phyloP scores from a whole-genome alignment of 2,329 filamentous ascomycete species.

The Diaporthe sp. region DNA sequence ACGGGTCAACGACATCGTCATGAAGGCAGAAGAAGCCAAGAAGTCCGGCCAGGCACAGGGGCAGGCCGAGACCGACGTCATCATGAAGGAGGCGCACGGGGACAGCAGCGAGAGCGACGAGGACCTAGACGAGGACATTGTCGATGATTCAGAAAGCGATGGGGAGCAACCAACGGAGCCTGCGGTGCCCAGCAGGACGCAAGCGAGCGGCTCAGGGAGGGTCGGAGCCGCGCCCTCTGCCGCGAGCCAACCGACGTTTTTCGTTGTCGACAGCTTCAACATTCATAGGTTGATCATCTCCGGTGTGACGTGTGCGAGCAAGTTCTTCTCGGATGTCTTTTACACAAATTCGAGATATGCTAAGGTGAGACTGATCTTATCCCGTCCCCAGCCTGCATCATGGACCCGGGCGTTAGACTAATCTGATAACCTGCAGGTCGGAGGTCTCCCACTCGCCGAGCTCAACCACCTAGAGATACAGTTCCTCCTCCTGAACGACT shows the following conservation, averaged over 20 bases:
- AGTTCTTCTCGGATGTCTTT: slow-evolving; percentile 99
- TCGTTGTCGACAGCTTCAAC: slow-evolving; percentile 99
- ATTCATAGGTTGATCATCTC: slow-evolving; percentile 97
- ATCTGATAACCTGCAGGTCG: slow-evolving; percentile 74
- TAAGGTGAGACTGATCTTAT: slow-evolving; percentile 75
- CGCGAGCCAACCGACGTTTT: slow-evolving; percentile 67
- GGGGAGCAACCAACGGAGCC: slow-evolving; percentile 46
- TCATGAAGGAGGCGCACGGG: slow-evolving; percentile 51
- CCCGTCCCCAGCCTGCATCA: neutral
- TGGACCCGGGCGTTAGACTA: neutral
- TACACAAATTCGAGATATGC: slow-evolving; percentile 99
- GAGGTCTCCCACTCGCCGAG: slow-evolving; percentile 90
- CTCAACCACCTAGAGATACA: slow-evolving; percentile 97
- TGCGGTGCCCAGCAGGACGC: slow-evolving; percentile 45
- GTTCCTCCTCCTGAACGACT: slow-evolving; percentile 95
- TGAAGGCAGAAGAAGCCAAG: slow-evolving; percentile 73
- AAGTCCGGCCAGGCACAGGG: slow-evolving; percentile 49
- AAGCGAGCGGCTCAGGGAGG: slow-evolving; percentile 41
- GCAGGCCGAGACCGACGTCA: slow-evolving; percentile 48
- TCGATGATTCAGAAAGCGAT: slow-evolving; percentile 59
- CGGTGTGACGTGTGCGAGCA: slow-evolving; percentile 97
- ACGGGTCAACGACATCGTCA: slow-evolving; percentile 85
- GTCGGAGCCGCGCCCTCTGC: slow-evolving; percentile 44
- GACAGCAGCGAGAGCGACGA: slow-evolving; percentile 56
- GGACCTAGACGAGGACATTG: slow-evolving; percentile 63